Base-by-base conservation (phyloP, 257 asterid genomes). In the Capsicum pubescens region DNA sequence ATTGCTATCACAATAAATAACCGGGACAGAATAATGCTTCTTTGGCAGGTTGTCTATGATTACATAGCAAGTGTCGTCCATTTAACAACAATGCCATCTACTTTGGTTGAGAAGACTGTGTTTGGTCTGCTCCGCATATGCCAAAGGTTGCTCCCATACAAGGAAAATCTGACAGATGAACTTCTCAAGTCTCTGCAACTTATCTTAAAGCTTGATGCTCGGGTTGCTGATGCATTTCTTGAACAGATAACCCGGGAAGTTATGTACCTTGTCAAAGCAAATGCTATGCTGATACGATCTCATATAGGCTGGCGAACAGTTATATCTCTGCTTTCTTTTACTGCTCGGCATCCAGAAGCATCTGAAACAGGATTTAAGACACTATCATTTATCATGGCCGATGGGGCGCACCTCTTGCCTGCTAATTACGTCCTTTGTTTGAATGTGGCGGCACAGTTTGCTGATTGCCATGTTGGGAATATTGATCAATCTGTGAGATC, bases 331-430 rank as follows among this genome's bases (percentile, higher is more conserved):
- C 96, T 95, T 80, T 95, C 97, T 7, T 93, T 93, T 86, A 91
- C 98, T 16, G 98, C 97, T 42, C 91, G 96, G 79, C 99, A 94
- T 88, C 97, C 98, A 3, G 99, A 95, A 88, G 99, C 99, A 44
- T 94, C 98, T 6, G 99, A 95, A 82, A 89, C 92, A 2, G 98
- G 99, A 52, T 95, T 94, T 44, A 94, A 95, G 87, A 90, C 97
- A 8, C 88, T 95, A 74, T 90, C 94, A 14, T 91, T 87, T 83
- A 89, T 95, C 85, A 95, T 95, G 99, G 87, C 92, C 42, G 98
- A 91, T 5, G 97, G 98, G 83, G 93, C 94, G 87, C 95, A 94
- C 87, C 89, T 95, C 48, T 87, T 89, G 64, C 98, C 99, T 14
- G 95, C 97, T 63, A 95, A 95, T 77, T 95, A 92, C 8, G 87